These are phyloP conservation scores for Umbellularia californica DNA, from an alignment of 164 flowering plant species.

Conservation along the genomic window DNA sequence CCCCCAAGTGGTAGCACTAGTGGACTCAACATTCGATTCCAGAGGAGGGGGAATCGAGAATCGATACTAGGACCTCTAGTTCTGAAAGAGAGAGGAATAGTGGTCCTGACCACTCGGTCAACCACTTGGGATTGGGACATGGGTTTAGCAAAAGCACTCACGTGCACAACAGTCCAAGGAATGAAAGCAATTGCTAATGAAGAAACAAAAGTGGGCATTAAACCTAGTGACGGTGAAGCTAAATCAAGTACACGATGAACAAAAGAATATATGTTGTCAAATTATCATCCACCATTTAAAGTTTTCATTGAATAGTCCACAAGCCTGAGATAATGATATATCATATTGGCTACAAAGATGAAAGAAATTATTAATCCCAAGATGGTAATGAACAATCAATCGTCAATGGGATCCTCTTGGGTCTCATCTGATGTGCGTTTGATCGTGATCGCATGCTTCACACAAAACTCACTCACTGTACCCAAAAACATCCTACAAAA, in stretches of 20 bases:
- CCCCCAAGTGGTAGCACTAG: no score
- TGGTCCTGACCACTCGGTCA: no score
- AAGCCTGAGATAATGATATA: neutral
- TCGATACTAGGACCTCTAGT: no score
- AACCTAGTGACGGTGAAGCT: neutral
- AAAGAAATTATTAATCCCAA: conserved; percentile 2
- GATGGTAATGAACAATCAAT: conserved; percentile 29
- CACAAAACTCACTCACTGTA: conserved; percentile 91
- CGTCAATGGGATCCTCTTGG: conserved; percentile 89
- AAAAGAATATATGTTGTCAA: neutral
- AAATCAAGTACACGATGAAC: no score
- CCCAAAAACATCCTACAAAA: conserved; percentile 87
- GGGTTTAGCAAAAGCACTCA: no score
- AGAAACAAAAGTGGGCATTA: neutral
- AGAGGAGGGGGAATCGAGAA: no score
- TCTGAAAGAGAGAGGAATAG: no score
- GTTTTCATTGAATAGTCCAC: neutral
- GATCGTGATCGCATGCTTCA: conserved; percentile 84
- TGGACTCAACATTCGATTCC: no score
- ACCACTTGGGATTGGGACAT: no score
- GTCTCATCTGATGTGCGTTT: conserved; percentile 66
- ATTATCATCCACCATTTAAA: conserved; percentile 1
- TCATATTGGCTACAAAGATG: neutral
- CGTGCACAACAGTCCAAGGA: no score
- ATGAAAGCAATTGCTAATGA: no score